Conservation (phyloP, 306 rosid species). For the Dryas alaskensis region DNA sequence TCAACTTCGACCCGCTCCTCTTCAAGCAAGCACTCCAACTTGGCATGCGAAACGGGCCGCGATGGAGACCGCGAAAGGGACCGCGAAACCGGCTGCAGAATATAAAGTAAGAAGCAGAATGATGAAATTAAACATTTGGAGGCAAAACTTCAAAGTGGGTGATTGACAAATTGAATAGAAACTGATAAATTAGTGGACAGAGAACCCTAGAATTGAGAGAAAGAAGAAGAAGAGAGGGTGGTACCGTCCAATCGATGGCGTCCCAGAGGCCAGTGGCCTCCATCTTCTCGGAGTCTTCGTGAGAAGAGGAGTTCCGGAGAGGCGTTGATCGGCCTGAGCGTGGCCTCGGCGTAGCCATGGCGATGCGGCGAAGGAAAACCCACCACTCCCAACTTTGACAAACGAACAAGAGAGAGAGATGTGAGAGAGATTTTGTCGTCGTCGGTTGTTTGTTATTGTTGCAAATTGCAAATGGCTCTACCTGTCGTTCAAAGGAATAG, state of each 20-base stretch:
- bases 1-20: conserved; percentile 62
- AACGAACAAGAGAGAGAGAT: background rate
- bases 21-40: conserved; percentile 74
- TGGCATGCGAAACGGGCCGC: conserved; percentile 42
- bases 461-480: background rate
- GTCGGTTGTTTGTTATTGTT: background rate
- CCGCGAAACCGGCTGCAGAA: conserved; percentile 59
- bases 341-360: conserved; percentile 56
- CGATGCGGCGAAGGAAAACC: conserved; percentile 34
- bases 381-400: conserved; percentile 12
- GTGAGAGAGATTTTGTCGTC: background rate
- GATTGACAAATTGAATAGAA: background rate
- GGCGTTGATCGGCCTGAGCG: conserved; percentile 52
- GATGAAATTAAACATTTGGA: background rate
- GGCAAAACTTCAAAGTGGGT: background rate
- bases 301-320: conserved; percentile 43
- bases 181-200: background rate
- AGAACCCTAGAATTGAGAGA: conserved; percentile 16
- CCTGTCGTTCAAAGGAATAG: background rate
- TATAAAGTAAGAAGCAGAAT: background rate
- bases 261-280: conserved; percentile 81
- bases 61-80: conserved; percentile 50
- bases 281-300: conserved; percentile 55
- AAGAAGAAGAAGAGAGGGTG: background rate
- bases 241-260: conserved; percentile 90